Evolutionary conservation across 78 protist genomes (phyloP).

Genomic region (Andalucia godoyi): DNA sequence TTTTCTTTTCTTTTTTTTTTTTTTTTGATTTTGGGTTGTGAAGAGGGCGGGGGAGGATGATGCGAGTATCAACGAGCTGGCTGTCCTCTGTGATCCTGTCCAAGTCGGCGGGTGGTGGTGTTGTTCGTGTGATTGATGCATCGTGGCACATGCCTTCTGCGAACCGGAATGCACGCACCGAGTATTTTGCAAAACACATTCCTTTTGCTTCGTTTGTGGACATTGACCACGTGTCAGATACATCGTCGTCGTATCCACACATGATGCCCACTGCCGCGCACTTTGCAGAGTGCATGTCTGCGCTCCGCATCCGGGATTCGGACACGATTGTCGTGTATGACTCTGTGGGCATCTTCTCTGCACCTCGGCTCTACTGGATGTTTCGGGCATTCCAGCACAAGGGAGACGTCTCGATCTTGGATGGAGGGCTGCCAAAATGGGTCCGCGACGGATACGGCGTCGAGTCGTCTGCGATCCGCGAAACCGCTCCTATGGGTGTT

Average conservation of each 20-base stretch:
- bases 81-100: no score
- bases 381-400: background rate
- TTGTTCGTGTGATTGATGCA: background rate
- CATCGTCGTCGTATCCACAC: background rate
- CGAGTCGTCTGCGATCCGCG: no score
- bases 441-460: no score
- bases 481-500: no score
- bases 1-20: no score
- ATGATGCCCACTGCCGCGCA: background rate
- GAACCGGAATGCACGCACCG: background rate
- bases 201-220: background rate
- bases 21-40: no score
- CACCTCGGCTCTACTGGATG: conserved; percentile 3
- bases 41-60: no score
- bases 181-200: background rate
- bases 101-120: no score
- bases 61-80: no score
- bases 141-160: background rate
- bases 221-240: background rate
- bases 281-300: background rate
- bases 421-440: conserved; percentile 7
- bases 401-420: background rate
- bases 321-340: conserved; percentile 2
- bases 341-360: background rate
- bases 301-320: background rate